These are phyloP conservation scores for Platismatia glauca DNA, from an alignment of 495 filamentous ascomycete genomes.

Conservation along the genomic window DNA sequence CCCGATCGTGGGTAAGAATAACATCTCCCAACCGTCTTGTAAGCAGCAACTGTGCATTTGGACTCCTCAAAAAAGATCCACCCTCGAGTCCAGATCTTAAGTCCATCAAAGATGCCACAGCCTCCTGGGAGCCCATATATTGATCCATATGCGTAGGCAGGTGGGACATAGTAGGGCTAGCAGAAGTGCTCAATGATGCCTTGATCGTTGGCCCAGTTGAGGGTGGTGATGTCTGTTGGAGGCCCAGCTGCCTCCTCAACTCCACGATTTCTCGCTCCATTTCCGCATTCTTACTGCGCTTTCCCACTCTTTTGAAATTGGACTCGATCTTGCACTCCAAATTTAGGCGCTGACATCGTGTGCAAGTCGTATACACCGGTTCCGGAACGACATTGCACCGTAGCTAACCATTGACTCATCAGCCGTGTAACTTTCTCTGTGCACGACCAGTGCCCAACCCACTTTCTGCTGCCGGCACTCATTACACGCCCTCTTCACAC, in stretches of 20 bases:
- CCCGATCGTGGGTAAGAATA: constrained; percentile 59
- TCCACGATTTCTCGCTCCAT: constrained; percentile 67
- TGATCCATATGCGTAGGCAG: constrained; percentile 34
- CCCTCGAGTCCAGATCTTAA: constrained; percentile 51
- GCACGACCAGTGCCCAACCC: constrained; percentile 18
- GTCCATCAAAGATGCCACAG: constrained; percentile 72
- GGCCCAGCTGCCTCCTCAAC: constrained; percentile 62
- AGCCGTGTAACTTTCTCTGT: constrained; percentile 5
- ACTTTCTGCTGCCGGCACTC: constrained; percentile 95
- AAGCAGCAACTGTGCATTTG: constrained; percentile 30
- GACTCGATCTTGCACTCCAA: constrained; percentile 88
- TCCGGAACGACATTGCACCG: constrained; percentile 87
- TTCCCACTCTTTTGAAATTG: constrained; percentile 88
- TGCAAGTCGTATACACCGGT: constrained; percentile 64
- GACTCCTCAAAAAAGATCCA: constrained; percentile 37
- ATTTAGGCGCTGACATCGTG: constrained; percentile 73
- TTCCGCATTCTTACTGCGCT: constrained; percentile 82
- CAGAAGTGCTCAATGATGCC: constrained; percentile 19
- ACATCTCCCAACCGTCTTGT: constrained; percentile 59
- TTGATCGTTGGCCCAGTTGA: constrained; percentile 36
- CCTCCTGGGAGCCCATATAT: constrained; percentile 77
- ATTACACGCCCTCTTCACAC: constrained; percentile 84
- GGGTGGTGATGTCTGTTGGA: constrained; percentile 44
- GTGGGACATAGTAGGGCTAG: constrained; percentile 23
- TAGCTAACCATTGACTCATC: constrained; percentile 42